Conservation (phyloP, 2,329 filamentous ascomycete genomes). For the Aspergillus ochraceoroseus region DNA sequence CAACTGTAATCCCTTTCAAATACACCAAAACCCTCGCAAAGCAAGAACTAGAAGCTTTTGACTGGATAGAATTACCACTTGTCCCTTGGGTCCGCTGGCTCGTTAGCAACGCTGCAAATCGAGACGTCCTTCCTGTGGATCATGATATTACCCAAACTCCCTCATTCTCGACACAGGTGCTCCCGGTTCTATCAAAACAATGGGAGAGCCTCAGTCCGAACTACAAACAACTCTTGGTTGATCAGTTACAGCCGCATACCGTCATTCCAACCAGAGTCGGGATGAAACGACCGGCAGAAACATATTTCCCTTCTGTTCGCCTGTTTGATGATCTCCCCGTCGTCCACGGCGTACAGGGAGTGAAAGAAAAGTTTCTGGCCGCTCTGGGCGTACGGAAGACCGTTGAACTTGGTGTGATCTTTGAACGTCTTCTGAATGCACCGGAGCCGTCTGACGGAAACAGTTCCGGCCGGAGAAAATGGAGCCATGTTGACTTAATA, state of each 20-base stretch:
- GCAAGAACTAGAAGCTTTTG: conserved; percentile 69
- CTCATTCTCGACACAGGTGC: conserved; percentile 69
- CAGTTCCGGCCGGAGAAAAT: conserved; percentile 53
- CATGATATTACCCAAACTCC: conserved; percentile 67
- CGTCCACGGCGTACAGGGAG: conserved; percentile 66
- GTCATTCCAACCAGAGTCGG: conserved; percentile 87
- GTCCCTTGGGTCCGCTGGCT: conserved; percentile 81
- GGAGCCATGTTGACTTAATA: conserved; percentile 92
- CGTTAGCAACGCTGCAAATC: conserved; percentile 59
- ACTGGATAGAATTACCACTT: conserved; percentile 80
- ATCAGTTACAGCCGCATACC: conserved; percentile 61
- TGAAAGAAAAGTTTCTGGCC: conserved; percentile 85
- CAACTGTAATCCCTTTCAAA: conserved; percentile 76
- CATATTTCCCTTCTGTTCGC: conserved; percentile 91
- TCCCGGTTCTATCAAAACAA: conserved; percentile 77
- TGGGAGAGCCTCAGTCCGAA: conserved; percentile 73
- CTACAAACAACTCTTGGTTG: conserved; percentile 61
- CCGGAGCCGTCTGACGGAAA: conserved; percentile 45
- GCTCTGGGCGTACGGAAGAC: conserved; percentile 90
- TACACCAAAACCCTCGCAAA: conserved; percentile 67
- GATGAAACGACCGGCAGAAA: conserved; percentile 77
- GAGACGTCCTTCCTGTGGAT: conserved; percentile 53
- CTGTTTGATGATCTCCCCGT: conserved; percentile 90
- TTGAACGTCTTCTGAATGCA: conserved; percentile 71
- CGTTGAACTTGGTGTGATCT: conserved; percentile 88